Base-by-base conservation (phyloP, 345 rosid genomes). In the Eucalyptus urophylla region DNA sequence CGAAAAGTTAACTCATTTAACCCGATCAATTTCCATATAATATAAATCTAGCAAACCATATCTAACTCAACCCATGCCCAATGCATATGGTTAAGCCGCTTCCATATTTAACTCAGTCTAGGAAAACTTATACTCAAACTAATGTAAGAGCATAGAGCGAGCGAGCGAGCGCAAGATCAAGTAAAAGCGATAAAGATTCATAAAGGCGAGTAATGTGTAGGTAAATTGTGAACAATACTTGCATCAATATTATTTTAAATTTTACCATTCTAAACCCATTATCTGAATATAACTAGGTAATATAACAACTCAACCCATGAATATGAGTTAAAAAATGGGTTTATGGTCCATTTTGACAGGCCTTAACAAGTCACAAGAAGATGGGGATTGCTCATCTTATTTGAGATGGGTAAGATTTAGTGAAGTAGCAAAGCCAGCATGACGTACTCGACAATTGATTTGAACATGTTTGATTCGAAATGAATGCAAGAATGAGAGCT, bases 91-190 rank as follows among this genome's bases (percentile, higher is more conserved):
- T 13, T 29, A 13, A 62, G 14, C 7, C 8, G 1, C 31, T 62
- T 62, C 14, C 16, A 27, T 27, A 6, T 25, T 58, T 62, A 62
- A 29, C 16, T 13, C 1, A 6, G 2, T 62, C 0, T 29, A 62
- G 2, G 69, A 62, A 62, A 62, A 62, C 8, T 62, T 3, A 62
- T 12, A 13, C 8, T 29, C 4, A 27, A 60, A 60, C 8, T 27
- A 6, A 60, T 29, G 16, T 13, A 6, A 60, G 31, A 29, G 8
- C 33, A 29, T 29, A 12, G n/a, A 62, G 31, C 13, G 8, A 27
- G 69, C 0, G 4, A 62, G 8, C 2, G 1, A 62, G 8, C 0
- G 8, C 8, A 27, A 29, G 8, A 62, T 62, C 2, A 0, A 62
- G 69, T 62, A 13, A 62, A 6, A 13, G 8, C 2, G 4, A 62